phyloP scores from a whole-genome alignment of 2,329 filamentous ascomycete genomes.

The Stagonosporopsis chrysanthemi region DNA sequence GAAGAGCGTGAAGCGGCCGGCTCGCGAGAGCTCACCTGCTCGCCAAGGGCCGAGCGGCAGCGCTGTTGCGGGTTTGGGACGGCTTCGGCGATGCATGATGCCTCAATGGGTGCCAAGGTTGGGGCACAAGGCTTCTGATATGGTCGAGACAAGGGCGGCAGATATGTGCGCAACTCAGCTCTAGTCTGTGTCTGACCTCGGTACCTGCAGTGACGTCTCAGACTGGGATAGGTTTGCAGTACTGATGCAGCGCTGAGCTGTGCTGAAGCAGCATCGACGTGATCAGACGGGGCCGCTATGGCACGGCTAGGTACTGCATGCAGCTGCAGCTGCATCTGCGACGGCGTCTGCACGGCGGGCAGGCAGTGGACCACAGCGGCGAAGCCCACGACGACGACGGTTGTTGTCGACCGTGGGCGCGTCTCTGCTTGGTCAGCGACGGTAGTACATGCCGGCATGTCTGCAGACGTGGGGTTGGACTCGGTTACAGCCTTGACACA shows the following conservation, averaged over 20 bases:
- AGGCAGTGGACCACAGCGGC: conserved; percentile 2
- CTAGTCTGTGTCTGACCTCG: neutral
- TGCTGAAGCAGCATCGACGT: conserved; percentile 7
- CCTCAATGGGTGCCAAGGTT: neutral
- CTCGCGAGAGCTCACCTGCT: conserved; percentile 22
- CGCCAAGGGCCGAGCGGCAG: conserved; percentile 15
- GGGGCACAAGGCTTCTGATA: conserved; percentile 5
- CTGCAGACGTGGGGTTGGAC: too few species aligned
- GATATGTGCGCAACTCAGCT: neutral
- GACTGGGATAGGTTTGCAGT: neutral
- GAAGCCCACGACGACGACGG: neutral
- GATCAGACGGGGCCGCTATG: too few species aligned
- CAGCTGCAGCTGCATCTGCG: conserved; percentile 11
- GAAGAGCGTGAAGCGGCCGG: conserved; percentile 25
- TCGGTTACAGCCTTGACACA: conserved; percentile 3
- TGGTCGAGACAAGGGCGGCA: neutral
- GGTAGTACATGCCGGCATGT: conserved; percentile 10
- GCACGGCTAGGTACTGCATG: too few species aligned
- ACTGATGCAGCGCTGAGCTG: conserved; percentile 7
- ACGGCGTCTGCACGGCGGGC: conserved; percentile 8
- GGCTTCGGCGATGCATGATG: conserved; percentile 25
- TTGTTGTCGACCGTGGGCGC: conserved; percentile 7
- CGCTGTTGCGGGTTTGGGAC: conserved; percentile 23
- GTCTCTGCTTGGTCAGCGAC: conserved; percentile 3
- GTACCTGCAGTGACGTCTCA: conserved; percentile 17